phyloP scores from a whole-genome alignment of 495 filamentous ascomycete species.

The Penicillium salamii region DNA sequence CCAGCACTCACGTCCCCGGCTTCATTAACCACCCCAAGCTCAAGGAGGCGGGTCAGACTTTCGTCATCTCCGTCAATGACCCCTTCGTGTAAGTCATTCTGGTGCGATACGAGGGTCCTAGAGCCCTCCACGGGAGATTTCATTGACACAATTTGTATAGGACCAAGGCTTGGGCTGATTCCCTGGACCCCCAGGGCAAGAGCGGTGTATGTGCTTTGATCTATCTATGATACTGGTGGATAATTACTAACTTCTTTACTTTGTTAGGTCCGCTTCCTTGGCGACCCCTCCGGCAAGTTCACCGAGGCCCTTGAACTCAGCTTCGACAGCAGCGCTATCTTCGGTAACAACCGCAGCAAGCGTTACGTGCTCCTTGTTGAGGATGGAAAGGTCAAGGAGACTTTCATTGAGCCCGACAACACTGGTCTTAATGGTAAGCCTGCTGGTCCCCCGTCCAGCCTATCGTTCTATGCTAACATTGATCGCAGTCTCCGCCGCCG shows the following conservation, averaged over 20 bases:
- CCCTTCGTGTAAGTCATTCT: constrained; percentile 74
- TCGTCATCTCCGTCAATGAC: constrained; percentile 92
- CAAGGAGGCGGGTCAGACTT: constrained; percentile 73
- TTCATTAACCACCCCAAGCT: constrained; percentile 74
- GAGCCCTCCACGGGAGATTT: background rate
- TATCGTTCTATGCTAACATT: constrained; percentile 13
- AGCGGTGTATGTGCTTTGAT: constrained; percentile 76
- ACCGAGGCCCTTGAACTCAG: constrained; percentile 79
- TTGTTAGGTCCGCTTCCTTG: constrained; percentile 77
- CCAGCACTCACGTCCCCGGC: constrained; percentile 72
- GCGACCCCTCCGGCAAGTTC: constrained; percentile 80
- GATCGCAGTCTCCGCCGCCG: constrained; percentile 60
- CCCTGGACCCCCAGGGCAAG: constrained; percentile 66
- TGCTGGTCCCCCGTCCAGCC: constrained; percentile 14
- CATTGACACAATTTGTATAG: constrained; percentile 35
- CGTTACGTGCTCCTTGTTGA: constrained; percentile 80
- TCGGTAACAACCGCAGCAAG: constrained; percentile 83
- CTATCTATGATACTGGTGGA: no score
- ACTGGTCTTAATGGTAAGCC: constrained; percentile 74
- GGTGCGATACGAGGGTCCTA: background rate
- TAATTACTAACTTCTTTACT: background rate
- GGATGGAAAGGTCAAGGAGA: constrained; percentile 71
- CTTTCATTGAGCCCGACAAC: constrained; percentile 89
- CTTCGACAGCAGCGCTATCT: constrained; percentile 81
- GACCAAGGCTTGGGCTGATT: constrained; percentile 81